phyloP scores from a whole-genome alignment of 139 green algal species.

The Klebsormidium nitens region DNA sequence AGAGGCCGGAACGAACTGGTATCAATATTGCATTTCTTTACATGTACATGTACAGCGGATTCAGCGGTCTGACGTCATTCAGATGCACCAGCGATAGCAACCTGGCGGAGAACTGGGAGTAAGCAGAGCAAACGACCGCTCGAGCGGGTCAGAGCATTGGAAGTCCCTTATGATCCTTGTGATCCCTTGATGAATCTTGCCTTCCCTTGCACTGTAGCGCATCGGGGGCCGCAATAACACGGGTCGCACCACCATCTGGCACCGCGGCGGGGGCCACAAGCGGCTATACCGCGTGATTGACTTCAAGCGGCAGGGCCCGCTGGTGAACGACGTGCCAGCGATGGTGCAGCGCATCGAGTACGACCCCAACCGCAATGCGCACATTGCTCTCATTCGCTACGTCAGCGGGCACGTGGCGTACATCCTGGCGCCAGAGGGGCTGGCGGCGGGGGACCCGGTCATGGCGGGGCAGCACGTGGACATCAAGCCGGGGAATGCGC shows the following conservation, averaged over 20 bases:
- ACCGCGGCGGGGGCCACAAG: constrained; percentile 59
- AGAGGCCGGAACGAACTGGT: no score
- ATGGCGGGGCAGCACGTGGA: constrained; percentile 43
- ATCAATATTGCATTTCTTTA: no score
- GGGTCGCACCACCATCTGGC: constrained; percentile 35
- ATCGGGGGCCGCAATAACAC: constrained; percentile 34
- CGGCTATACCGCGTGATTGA: constrained; percentile 66
- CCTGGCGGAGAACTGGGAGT: no score
- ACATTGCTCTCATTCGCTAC: constrained; percentile 79
- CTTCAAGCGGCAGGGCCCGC: constrained; percentile 45
- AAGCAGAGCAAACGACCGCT: no score
- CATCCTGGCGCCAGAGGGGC: not conserved
- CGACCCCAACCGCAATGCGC: constrained; percentile 83
- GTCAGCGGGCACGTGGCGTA: constrained; percentile 10
- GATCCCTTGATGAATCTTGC: no score
- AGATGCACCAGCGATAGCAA: no score
- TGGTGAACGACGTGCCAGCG: constrained; percentile 16
- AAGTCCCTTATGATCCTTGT: no score
- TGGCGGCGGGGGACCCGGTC: constrained; percentile 57
- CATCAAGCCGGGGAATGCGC: constrained; percentile 65
- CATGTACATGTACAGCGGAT: no score
- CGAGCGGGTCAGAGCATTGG: no score
- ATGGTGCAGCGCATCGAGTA: constrained; percentile 84
- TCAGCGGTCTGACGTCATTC: no score
- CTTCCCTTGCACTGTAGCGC: not conserved